These are phyloP conservation scores for Lobosporangium transversale DNA, from an alignment of 192 early-diverging fungal genomes.

Conservation along the genomic window DNA sequence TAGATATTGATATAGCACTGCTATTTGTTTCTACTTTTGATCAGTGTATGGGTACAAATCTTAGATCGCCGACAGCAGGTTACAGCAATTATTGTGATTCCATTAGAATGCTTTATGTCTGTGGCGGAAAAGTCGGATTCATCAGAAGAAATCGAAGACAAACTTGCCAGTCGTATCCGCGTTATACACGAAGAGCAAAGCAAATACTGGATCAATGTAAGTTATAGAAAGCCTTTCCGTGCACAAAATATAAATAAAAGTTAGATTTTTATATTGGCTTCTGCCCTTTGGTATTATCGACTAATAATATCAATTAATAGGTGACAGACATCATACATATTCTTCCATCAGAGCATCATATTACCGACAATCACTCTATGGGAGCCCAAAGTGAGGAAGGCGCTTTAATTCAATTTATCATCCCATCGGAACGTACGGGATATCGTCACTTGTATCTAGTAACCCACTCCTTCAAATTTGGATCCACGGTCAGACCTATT, in stretches of 20 bases:
- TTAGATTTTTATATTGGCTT: too few relatives aligned
- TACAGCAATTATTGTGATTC: conserved; percentile 63
- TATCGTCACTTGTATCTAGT: conserved; percentile 69
- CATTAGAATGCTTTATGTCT: conserved; percentile 60
- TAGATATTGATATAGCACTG: too few relatives aligned
- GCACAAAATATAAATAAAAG: too few relatives aligned
- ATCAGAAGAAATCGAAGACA: conserved; percentile 24
- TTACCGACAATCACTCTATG: neutral
- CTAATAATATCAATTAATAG: conserved; percentile 12
- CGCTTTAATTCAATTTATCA: conserved; percentile 57
- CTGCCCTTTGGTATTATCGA: too few relatives aligned
- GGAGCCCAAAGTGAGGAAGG: neutral
- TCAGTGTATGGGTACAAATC: conserved; percentile 68
- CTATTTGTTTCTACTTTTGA: too few relatives aligned
- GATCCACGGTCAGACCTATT: conserved; percentile 47
- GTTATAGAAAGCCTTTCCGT: too few relatives aligned
- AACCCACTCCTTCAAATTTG: conserved; percentile 27
- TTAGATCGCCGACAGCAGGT: conserved; percentile 63
- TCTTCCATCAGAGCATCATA: conserved; percentile 6
- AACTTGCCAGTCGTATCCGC: conserved; percentile 37
- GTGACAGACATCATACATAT: conserved; percentile 44
- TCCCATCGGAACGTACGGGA: conserved; percentile 67
- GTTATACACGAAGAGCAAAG: conserved; percentile 64
- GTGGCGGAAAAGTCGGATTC: conserved; percentile 51
- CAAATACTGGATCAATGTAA: conserved; percentile 70